These are phyloP conservation scores for Pseudocercospora eumusae DNA, from an alignment of 2,329 filamentous ascomycete species.

Conservation along the genomic window DNA sequence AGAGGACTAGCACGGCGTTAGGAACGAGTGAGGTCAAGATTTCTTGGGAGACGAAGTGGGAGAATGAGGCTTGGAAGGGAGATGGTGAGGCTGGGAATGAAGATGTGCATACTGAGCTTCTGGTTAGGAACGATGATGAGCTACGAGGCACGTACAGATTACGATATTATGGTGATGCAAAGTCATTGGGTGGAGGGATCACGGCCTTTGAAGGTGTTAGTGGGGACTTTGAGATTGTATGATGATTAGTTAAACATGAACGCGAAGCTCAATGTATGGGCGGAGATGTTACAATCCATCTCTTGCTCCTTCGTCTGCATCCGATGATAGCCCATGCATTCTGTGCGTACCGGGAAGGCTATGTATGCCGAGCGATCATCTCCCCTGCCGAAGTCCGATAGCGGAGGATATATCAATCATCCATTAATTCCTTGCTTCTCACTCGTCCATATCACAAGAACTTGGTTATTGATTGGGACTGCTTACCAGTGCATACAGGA, in stretches of 20 bases:
- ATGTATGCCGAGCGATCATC: background rate
- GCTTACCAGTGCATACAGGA: background rate
- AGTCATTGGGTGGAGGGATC: conserved; percentile 64
- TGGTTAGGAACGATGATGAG: conserved; percentile 35
- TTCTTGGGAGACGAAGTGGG: conserved; percentile 72
- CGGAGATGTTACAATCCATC: no score
- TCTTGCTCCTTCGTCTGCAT: no score
- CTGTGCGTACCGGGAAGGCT: background rate
- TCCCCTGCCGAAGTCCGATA: background rate
- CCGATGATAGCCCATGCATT: background rate
- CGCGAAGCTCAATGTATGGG: no score
- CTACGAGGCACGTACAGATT: conserved; percentile 70
- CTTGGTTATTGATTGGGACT: background rate
- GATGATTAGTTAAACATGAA: no score
- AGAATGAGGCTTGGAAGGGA: conserved; percentile 45
- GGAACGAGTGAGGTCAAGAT: conserved; percentile 78
- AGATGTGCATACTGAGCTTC: conserved; percentile 29
- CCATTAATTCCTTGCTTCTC: background rate
- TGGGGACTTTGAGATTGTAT: conserved; percentile 51
- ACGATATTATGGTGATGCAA: conserved; percentile 82
- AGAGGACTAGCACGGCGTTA: conserved; percentile 65
- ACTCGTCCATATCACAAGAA: conserved; percentile 1
- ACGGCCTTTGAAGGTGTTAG: conserved; percentile 70
- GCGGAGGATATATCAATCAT: conserved; percentile 1
- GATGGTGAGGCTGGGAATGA: background rate